phyloP scores from a whole-genome alignment of 495 filamentous ascomycete genomes.

The Glonium stellatum region DNA sequence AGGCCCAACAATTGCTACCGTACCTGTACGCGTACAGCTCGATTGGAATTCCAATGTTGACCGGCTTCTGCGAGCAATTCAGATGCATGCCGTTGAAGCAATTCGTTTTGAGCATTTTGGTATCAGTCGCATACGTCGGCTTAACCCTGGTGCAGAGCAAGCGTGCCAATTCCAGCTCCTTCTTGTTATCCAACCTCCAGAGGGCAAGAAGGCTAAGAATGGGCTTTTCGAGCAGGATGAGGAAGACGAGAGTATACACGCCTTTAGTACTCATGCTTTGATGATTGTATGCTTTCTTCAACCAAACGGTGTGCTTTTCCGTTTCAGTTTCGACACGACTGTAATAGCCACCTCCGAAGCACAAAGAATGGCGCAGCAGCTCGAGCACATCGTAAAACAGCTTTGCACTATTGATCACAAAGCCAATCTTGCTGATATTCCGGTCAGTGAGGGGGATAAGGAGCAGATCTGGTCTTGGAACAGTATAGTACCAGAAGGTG shows the following conservation, averaged over 20 bases:
- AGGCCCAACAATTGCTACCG: conserved; percentile 58
- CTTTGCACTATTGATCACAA: background rate
- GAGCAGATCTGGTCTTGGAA: too few species aligned
- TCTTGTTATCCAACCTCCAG: conserved; percentile 23
- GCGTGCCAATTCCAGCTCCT: conserved; percentile 61
- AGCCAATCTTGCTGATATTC: background rate
- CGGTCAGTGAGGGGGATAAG: conserved; percentile 15
- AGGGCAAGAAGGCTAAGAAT: background rate
- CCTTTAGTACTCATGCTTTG: background rate
- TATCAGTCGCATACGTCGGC: conserved; percentile 59
- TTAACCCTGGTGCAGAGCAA: conserved; percentile 54
- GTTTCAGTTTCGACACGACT: background rate
- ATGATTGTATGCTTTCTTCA: background rate
- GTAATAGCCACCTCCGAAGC: background rate
- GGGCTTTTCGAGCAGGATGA: background rate
- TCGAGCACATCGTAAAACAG: background rate
- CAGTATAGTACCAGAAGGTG: too few species aligned
- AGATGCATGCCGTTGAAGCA: background rate
- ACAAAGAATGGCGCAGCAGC: background rate
- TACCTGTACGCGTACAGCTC: conserved; percentile 51
- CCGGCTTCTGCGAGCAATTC: background rate
- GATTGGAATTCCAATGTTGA: conserved; percentile 18
- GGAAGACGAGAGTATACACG: background rate
- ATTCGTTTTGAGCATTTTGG: conserved; percentile 23
- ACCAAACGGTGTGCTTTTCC: background rate